Evolutionary conservation across 495 filamentous ascomycete species (phyloP), one percentile per base, ranked within the genome.

Genomic region (Aspergillus haitiensis): DNA sequence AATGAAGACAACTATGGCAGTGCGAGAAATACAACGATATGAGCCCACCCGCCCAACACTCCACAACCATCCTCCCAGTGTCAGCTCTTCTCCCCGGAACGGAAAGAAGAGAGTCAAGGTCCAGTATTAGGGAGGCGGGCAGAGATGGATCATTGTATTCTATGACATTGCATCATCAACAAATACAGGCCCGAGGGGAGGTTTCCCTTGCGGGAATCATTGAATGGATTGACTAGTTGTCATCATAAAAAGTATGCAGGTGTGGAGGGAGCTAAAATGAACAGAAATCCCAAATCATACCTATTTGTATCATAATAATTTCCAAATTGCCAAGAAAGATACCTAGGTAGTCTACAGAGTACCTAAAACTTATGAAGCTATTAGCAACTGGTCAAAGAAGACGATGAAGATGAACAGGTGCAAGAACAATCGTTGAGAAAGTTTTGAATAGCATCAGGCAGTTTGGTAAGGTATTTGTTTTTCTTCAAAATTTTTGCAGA

Each of bases 191-290:
- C 61, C 71, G 70, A 74, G 66, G 68, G 75, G 73, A 67, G 75
- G 74, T 77, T 63, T 90, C 82, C 88, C 89, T 77, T 64, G 72
- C 63, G 77, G 84, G 82, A 62, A 81, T 97, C 90, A 84, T 95
- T 88, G 93, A 98, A 98, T 98, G 93, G 93, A 98, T 98, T 89
- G 87, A 91, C 93, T 93, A 80, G 76, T 84, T 89, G 85, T 96
- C 92, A 97, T 98, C 93, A 89, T 89, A 73, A 79, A 72, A 70
- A 57, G 52, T 57, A 45, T 57, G 56, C 48, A 34, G 15, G 58
- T 60, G 40, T 21, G 9, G 39, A 32, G 15, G 37, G 46, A 34
- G 58, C 39, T 49, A 61, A 60, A 51, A 21, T 45, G 51, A 33
- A n/a, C 60, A 34, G 51, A 32, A 15, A 32, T 16, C 52, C 12